Percentiles rank a stretch among this genome's conserved stretches.
Evolutionary conservation across 495 filamentous ascomycete genomes (phyloP).

Genomic region (Trichoderma virens): DNA sequence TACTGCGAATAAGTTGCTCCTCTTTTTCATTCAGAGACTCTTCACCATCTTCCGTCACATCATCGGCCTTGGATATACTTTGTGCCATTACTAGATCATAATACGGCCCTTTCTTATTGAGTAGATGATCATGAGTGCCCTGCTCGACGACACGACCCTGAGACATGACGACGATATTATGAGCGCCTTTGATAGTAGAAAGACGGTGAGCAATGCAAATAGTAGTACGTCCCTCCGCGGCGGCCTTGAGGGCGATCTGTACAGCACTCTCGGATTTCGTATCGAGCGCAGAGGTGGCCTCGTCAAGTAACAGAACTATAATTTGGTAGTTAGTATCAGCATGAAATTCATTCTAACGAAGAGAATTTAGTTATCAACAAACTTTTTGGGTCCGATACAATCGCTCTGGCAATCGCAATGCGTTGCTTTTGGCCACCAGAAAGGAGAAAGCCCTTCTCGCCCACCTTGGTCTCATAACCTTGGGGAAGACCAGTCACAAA

Average conservation of each 20-base stretch:
- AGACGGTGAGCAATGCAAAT: constrained; percentile 86
- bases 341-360: too few species aligned
- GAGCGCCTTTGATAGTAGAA: constrained; percentile 77
- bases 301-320: constrained; percentile 85
- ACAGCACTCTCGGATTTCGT: constrained; percentile 85
- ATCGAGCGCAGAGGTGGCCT: constrained; percentile 82
- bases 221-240: constrained; percentile 64
- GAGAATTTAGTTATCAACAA: too few species aligned
- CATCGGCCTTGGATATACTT: constrained; percentile 63
- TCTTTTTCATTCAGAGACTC: too few species aligned
- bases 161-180: constrained; percentile 83
- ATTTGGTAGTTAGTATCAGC: too few species aligned
- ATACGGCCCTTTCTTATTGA: constrained; percentile 49
- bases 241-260: constrained; percentile 75
- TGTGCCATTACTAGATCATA: constrained; percentile 33
- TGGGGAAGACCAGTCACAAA: constrained; percentile 72
- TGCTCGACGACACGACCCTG: constrained; percentile 73
- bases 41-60: constrained; percentile 74
- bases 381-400: constrained; percentile 80
- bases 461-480: constrained; percentile 81
- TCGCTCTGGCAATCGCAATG: constrained; percentile 69
- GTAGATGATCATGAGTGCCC: constrained; percentile 67
- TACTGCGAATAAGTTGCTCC: constrained; percentile 56
- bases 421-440: constrained; percentile 89
- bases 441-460: constrained; percentile 77